Conservation (phyloP, 495 filamentous ascomycete genomes). For the Cercophora samala region DNA sequence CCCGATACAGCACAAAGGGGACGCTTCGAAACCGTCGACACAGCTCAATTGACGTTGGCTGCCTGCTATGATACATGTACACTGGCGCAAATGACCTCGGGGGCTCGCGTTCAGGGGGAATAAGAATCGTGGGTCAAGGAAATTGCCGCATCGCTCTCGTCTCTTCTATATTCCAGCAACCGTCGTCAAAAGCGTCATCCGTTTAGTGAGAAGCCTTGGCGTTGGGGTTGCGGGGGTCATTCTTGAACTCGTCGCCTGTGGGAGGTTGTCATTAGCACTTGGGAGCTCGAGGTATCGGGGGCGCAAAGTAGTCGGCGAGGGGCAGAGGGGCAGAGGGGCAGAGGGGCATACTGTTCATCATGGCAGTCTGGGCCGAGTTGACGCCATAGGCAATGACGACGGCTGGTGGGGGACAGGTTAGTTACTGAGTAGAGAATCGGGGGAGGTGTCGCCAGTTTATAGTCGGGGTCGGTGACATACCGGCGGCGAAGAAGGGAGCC, state of each 20-base stretch:
- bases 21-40: conserved; percentile 15
- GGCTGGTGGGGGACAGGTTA: conserved; percentile 48
- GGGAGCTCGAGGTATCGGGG: conserved; percentile 20
- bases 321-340: conserved; percentile 37
- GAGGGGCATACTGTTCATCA: conserved; percentile 66
- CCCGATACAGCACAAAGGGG: conserved; percentile 4
- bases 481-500: conserved; percentile 89
- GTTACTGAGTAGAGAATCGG: background rate
- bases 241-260: conserved; percentile 86
- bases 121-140: conserved; percentile 18
- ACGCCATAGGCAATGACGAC: conserved; percentile 81
- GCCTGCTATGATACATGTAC: conserved; percentile 36
- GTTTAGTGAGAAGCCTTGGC: conserved; percentile 53
- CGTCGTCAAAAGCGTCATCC: conserved; percentile 9
- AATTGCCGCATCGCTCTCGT: conserved; percentile 20
- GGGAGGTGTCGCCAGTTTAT: background rate
- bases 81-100: conserved; percentile 8
- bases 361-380: conserved; percentile 66
- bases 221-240: conserved; percentile 88
- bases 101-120: conserved; percentile 18
- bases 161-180: conserved; percentile 22
- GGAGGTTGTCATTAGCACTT: conserved; percentile 12
- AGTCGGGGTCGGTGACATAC: conserved; percentile 58
- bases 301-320: conserved; percentile 9
- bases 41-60: conserved; percentile 36